A percentile compares a stretch with the other conserved stretches of the same genome.
Conservation (phyloP, 768 basidiomycete species). For the Brasilioporus rufonigricans region DNA sequence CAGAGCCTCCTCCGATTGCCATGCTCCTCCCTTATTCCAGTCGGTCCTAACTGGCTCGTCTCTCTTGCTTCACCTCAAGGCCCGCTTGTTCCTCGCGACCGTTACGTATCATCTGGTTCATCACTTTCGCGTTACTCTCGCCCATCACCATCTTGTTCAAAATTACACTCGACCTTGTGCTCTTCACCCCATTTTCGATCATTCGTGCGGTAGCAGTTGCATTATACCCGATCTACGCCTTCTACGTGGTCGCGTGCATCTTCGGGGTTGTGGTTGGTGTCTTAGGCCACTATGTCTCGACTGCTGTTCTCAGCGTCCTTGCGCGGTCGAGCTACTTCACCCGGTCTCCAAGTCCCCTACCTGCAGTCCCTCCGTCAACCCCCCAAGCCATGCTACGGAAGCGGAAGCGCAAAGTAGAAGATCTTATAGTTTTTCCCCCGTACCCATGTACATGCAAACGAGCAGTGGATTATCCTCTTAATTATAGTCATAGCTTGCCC, state of each 20-base stretch:
- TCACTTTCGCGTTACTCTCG: conserved; percentile 41
- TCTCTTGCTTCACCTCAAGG: conserved; percentile 13
- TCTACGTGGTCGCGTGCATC: conserved; percentile 55
- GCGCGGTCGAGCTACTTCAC: conserved; percentile 13
- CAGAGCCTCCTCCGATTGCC: conserved; percentile 24
- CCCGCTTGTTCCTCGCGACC: conserved; percentile 18
- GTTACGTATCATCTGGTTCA: conserved; percentile 23
- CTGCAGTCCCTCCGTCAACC: background rate
- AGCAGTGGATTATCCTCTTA: background rate
- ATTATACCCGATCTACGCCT: conserved; percentile 55
- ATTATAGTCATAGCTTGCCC: background rate
- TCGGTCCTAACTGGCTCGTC: conserved; percentile 6
- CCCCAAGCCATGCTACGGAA: conserved; percentile 18
- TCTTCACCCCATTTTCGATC: conserved; percentile 46
- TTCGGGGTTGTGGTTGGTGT: conserved; percentile 46
- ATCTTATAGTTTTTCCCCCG: background rate
- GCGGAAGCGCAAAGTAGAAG: conserved; percentile 25
- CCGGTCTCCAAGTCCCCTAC: conserved; percentile 1
- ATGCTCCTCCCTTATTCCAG: conserved; percentile 22
- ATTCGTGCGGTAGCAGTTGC: conserved; percentile 39
- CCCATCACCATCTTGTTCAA: conserved; percentile 45
- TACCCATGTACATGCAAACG: too few relatives aligned
- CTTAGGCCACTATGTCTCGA: conserved; percentile 30
- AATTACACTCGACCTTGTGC: conserved; percentile 39
- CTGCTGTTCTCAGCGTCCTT: conserved; percentile 9